Base-by-base conservation (phyloP, 202 grass and related monocot species). In the Panicum hallii region DNA sequence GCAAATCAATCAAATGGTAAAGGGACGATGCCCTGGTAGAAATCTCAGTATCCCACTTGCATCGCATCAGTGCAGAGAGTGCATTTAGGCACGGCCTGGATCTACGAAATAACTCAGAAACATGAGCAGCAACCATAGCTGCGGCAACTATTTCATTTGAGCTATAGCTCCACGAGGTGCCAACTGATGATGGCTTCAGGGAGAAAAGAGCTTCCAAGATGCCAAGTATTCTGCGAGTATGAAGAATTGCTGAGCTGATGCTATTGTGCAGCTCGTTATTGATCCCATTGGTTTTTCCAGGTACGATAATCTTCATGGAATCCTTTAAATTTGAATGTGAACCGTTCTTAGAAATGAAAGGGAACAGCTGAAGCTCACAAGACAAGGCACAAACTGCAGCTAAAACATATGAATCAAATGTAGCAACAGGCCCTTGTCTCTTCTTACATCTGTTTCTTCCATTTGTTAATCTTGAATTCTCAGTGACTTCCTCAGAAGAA, bases 111-210 rank as follows among this genome's bases (percentile, higher is more conserved):
- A 97, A 79, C 81, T 99, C 97, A 71, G 97, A 96, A 90, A 99
- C 97, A 67, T 99, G 97, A 76, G 97, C 97, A 67, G 97, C 97
- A 87, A 99, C 97, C 97, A 99, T 99, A 79, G 97, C 97, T 17
- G 97, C 97, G 64, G 97, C 97, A 68, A 99, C 93, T 73, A 99
- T 99, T 90, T 99, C 97, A 83, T 99, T 96, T 88, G 97, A 99
- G 88, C 97, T 94, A 60, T 94, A 99, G 89, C 90, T 93, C 97
- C 97, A 99, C 32, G 97, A 97, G 63, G 97, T 99, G 70, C 97
- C 97, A 40, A 97, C 90, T 68, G 97, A 99, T 72, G 97, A 99
- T 82, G 97, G 97, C 86, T 99, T 99, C 91, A 99, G 61, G 53
- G 97, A 97, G 92, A 99, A 99, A 86, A 99, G 91, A 86, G 97